A percentile compares a stretch with the other conserved stretches of the same genome.
These are phyloP conservation scores for Magnolia kwangsiensis DNA, from an alignment of 164 flowering plant species.

Conservation along the genomic window DNA sequence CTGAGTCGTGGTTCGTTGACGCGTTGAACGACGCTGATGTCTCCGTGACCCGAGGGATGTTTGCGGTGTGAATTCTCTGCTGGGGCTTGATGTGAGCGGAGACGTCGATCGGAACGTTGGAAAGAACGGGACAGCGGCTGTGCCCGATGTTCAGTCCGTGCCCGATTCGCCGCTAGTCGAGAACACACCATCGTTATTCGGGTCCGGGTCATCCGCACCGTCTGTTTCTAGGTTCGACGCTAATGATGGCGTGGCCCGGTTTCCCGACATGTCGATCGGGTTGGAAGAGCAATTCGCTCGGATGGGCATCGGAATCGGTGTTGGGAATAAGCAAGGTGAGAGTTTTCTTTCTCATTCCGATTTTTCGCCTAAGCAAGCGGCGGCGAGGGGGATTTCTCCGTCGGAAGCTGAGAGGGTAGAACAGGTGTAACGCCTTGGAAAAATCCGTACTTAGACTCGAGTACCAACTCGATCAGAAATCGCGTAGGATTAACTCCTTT, in stretches of 20 bases:
- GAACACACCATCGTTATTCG: constrained; percentile 58
- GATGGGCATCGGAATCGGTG: constrained; percentile 30
- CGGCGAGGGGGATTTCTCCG: constrained; percentile 18
- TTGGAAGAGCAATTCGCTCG: constrained; percentile 70
- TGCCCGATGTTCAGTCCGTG: not conserved
- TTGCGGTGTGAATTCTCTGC: constrained; percentile 42
- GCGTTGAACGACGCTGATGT: constrained; percentile 58
- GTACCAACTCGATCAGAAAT: no score
- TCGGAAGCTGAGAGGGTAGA: constrained; percentile 83
- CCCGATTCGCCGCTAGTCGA: constrained; percentile 43
- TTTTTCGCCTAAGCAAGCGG: constrained; percentile 15
- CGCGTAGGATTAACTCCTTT: no score
- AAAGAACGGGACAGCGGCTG: not conserved
- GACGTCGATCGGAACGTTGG: not conserved
- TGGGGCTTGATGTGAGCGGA: constrained; percentile 38
- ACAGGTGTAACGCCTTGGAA: no score
- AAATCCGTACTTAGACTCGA: no score
- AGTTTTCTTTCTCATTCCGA: not conserved
- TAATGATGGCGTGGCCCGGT: constrained; percentile 35
- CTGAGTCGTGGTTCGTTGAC: constrained; percentile 83
- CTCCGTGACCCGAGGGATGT: constrained; percentile 40
- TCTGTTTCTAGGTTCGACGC: constrained; percentile 61
- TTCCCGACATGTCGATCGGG: constrained; percentile 40
- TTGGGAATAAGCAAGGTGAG: not conserved
- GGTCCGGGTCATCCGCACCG: constrained; percentile 69